These are phyloP conservation scores for Zymoseptoria brevis DNA, from an alignment of 2,329 filamentous ascomycete species.

Conservation along the genomic window DNA sequence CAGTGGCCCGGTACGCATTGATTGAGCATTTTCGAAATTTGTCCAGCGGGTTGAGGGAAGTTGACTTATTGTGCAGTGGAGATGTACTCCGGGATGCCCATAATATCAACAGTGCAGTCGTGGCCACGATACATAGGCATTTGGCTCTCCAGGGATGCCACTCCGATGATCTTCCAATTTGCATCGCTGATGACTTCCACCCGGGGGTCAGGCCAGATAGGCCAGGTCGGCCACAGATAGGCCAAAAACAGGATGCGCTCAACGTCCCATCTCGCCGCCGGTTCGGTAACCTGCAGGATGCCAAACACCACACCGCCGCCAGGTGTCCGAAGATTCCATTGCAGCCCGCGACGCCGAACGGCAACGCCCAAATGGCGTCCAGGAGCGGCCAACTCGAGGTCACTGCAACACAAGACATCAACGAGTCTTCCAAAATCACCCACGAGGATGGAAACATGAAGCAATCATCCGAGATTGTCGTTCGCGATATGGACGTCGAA, in stretches of 20 bases:
- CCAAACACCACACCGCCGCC: background rate
- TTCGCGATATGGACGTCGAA: background rate
- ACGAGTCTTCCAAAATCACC: background rate
- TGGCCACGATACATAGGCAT: background rate
- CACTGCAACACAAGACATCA: background rate
- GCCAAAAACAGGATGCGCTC: background rate
- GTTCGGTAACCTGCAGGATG: background rate
- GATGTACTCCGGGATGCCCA: background rate
- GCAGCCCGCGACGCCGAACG: too few relatives aligned
- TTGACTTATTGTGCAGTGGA: background rate
- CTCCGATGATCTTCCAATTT: background rate
- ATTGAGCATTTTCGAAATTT: constrained; percentile 47
- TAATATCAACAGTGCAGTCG: background rate
- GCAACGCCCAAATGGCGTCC: too few relatives aligned
- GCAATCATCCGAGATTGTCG: background rate
- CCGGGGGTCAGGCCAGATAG: background rate
- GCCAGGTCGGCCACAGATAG: background rate
- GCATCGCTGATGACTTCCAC: background rate
- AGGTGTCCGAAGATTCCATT: background rate
- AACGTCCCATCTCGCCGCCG: background rate
- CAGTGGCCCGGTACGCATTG: constrained; percentile 38
- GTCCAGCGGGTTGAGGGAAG: background rate
- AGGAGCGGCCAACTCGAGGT: too few relatives aligned
- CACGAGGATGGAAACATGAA: background rate
- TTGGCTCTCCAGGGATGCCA: background rate